Conservation (phyloP, 2,329 filamentous ascomycete species). For the Monosporascus ibericus region DNA sequence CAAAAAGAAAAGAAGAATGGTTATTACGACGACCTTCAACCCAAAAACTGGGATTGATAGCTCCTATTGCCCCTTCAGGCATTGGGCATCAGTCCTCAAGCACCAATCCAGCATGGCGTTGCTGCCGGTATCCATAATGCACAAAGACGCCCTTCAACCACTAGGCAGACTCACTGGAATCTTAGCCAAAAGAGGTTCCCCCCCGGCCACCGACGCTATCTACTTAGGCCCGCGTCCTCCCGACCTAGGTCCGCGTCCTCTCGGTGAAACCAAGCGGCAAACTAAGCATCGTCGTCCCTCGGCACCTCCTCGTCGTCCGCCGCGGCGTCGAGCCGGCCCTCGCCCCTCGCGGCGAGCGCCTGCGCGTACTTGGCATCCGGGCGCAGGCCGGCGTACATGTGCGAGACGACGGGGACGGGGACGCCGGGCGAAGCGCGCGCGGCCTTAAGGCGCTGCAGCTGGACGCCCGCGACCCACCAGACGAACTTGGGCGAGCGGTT, state of each 20-base stretch:
- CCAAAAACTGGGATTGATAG: no score
- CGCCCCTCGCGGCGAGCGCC: slow-evolving; percentile 11
- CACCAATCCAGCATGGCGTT: no score
- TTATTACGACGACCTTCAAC: no score
- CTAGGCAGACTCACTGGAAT: background rate
- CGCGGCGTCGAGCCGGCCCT: slow-evolving; percentile 9
- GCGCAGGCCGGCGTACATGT: slow-evolving; percentile 20
- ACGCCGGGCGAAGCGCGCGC: slow-evolving; percentile 15
- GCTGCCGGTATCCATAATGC: no score
- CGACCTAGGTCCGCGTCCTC: no score
- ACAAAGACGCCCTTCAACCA: no score
- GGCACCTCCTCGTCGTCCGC: slow-evolving; percentile 7
- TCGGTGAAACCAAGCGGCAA: no score
- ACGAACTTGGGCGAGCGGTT: slow-evolving; percentile 24
- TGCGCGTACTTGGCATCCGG: slow-evolving; percentile 21
- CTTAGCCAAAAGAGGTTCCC: background rate
- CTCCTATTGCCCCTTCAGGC: no score
- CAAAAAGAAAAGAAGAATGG: no score
- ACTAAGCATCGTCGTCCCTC: slow-evolving; percentile 13
- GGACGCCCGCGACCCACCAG: slow-evolving; percentile 43
- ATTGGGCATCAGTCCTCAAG: no score
- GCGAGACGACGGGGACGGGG: slow-evolving; percentile 27
- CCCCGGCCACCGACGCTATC: no score
- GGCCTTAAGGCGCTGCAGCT: slow-evolving; percentile 44
- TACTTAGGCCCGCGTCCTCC: no score